Conservation (phyloP, 192 early-diverging fungal genomes). For the Geranomyces variabilis region DNA sequence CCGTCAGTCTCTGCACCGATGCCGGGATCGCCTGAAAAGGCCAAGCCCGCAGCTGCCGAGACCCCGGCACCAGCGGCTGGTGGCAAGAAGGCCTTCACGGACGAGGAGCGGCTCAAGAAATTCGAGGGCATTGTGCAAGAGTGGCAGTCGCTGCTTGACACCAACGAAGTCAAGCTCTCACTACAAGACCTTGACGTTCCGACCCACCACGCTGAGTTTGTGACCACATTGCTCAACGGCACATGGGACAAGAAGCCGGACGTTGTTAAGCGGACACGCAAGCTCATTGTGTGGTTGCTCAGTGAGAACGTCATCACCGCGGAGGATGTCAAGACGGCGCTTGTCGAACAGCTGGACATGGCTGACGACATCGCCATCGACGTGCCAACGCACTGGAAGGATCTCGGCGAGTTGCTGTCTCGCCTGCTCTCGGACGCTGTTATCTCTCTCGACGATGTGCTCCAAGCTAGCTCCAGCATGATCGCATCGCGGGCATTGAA, state of each 20-base stretch:
- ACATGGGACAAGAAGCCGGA: slow-evolving; percentile 35
- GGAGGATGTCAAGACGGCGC: slow-evolving; percentile 42
- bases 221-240: slow-evolving; percentile 57
- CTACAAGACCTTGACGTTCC: slow-evolving; percentile 71
- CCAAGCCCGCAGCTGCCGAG: slow-evolving; percentile 1
- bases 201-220: slow-evolving; percentile 57
- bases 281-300: slow-evolving; percentile 41
- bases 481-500: slow-evolving; percentile 21
- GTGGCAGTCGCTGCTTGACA: slow-evolving; percentile 60
- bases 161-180: slow-evolving; percentile 65
- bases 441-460: slow-evolving; percentile 53
- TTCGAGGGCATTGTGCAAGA: slow-evolving; percentile 64
- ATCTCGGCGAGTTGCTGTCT: slow-evolving; percentile 53
- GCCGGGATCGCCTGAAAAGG: neutral
- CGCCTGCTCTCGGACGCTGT: slow-evolving; percentile 59
- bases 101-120: slow-evolving; percentile 51
- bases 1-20: slow-evolving; percentile 1
- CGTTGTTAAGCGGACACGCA: slow-evolving; percentile 34
- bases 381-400: slow-evolving; percentile 68
- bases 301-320: slow-evolving; percentile 47
- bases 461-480: slow-evolving; percentile 19
- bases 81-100: slow-evolving; percentile 23
- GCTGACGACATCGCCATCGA: slow-evolving; percentile 76
- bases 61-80: slow-evolving; percentile 1
- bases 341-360: slow-evolving; percentile 59